These are phyloP conservation scores for Globisporangium lucens DNA, from an alignment of 352 stramenopile genomes.

Conservation along the genomic window DNA sequence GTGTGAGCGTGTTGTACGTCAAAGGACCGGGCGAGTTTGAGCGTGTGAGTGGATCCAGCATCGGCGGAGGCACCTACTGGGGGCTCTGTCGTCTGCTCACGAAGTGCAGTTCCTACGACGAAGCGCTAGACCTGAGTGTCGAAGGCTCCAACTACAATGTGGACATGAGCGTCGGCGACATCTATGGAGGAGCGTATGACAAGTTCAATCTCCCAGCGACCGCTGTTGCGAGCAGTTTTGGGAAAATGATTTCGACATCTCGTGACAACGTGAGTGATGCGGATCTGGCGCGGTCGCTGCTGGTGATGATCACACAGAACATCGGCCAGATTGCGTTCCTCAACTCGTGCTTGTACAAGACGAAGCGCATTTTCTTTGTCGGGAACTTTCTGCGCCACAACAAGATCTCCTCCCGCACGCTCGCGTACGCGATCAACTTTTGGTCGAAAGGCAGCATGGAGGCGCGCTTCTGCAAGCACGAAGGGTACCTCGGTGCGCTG, in stretches of 20 bases:
- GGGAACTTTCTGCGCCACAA: conserved; percentile 99
- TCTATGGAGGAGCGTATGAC: conserved; percentile 97
- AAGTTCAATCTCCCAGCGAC: conserved; percentile 90
- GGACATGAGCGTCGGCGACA: conserved; percentile 99
- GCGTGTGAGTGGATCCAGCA: conserved; percentile 97
- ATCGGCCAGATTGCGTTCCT: conserved; percentile 97
- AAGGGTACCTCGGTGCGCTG: conserved; percentile 97
- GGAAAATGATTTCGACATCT: conserved; percentile 75
- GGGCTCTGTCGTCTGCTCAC: conserved; percentile 95
- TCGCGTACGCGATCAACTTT: conserved; percentile 97
- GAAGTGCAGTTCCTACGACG: conserved; percentile 82
- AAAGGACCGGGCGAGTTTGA: conserved; percentile 93
- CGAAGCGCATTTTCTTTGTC: conserved; percentile 96
- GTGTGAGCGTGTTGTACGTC: conserved; percentile 96
- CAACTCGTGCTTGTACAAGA: conserved; percentile 97
- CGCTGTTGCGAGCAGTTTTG: conserved; percentile 97
- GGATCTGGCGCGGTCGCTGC: conserved; percentile 94
- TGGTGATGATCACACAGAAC: conserved; percentile 99
- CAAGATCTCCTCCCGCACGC: conserved; percentile 90
- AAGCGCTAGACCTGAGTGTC: conserved; percentile 78
- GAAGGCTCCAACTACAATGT: conserved; percentile 83
- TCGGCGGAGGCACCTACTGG: conserved; percentile 99
- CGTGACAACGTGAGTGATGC: conserved; percentile 88
- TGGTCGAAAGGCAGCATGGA: conserved; percentile 95
- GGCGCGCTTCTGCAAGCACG: conserved; percentile 94